These are phyloP conservation scores for Schizonepeta tenuifolia DNA, from an alignment of 257 asterid genomes.

Conservation along the genomic window DNA sequence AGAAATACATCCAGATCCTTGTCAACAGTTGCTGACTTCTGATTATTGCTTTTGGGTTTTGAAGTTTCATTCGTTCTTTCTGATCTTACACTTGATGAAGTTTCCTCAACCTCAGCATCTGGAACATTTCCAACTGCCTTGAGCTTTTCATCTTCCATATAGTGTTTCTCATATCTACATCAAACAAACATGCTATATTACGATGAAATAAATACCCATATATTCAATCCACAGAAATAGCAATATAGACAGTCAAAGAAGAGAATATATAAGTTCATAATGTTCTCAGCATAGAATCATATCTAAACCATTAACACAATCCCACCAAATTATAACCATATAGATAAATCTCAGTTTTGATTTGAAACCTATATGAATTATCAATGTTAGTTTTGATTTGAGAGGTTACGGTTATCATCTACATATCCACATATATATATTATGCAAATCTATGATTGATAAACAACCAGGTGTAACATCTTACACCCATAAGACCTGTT, in stretches of 20 bases:
- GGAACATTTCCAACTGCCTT: conserved; percentile 54
- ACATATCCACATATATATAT: background rate
- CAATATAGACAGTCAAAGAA: background rate
- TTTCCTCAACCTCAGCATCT: conserved; percentile 52
- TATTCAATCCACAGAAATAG: conserved; percentile 18
- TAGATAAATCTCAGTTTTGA: background rate
- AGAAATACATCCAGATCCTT: conserved; percentile 95
- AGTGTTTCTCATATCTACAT: conserved; percentile 74
- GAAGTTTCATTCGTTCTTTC: conserved; percentile 39
- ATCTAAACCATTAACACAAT: background rate
- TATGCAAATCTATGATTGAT: background rate
- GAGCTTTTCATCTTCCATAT: conserved; percentile 55
- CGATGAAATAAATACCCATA: background rate
- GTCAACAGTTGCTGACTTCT: conserved; percentile 57
- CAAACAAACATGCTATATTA: conserved; percentile 29
- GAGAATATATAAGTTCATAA: background rate
- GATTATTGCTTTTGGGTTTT: conserved; percentile 50
- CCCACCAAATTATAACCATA: background rate
- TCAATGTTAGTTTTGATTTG: background rate
- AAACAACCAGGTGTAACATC: background rate
- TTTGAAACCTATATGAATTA: background rate
- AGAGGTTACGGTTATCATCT: background rate
- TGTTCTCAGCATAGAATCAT: background rate
- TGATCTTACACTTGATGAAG: conserved; percentile 50
- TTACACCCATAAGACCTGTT: background rate